Percentiles rank a stretch among this genome's conserved stretches.
Conservation (phyloP, 257 asterid genomes). For the Lithospermum erythrorhizon region DNA sequence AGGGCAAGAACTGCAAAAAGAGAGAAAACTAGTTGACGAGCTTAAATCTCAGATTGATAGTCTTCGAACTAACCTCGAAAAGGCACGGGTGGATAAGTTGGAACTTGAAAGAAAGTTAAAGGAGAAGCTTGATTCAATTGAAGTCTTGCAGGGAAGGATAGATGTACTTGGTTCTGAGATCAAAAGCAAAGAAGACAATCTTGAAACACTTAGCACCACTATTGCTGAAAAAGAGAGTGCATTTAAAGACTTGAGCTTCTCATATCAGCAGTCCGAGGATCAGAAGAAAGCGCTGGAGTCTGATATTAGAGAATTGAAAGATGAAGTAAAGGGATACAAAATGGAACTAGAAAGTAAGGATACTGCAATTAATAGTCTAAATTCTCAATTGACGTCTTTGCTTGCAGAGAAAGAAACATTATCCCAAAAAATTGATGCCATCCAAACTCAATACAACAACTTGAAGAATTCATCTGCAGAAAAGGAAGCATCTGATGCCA, state of each 20-base stretch:
- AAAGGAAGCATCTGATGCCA: slow-evolving; percentile 44
- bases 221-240: slow-evolving; percentile 44
- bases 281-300: slow-evolving; percentile 24
- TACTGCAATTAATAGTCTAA: slow-evolving; percentile 27
- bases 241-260: slow-evolving; percentile 21
- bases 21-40: slow-evolving; percentile 30
- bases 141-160: slow-evolving; percentile 43
- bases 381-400: slow-evolving; percentile 24
- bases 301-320: slow-evolving; percentile 39
- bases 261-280: slow-evolving; percentile 35
- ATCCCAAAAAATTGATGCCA: slow-evolving; percentile 26
- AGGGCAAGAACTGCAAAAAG: slow-evolving; percentile 42
- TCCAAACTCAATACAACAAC: slow-evolving; percentile 30
- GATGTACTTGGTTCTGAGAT: slow-evolving; percentile 43
- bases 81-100: slow-evolving; percentile 31
- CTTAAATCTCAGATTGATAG: slow-evolving; percentile 29
- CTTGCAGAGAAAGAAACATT: slow-evolving; percentile 37
- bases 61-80: slow-evolving; percentile 32
- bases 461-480: slow-evolving; percentile 33
- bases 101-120: slow-evolving; percentile 43
- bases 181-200: slow-evolving; percentile 42
- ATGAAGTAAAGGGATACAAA: slow-evolving; percentile 26
- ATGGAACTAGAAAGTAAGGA: slow-evolving; percentile 42
- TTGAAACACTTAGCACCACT: slow-evolving; percentile 20
- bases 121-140: slow-evolving; percentile 38